A percentile compares a stretch with the other conserved stretches of the same genome.
Conservation (phyloP, 2,329 filamentous ascomycete species). For the Colletotrichum spinosum region DNA sequence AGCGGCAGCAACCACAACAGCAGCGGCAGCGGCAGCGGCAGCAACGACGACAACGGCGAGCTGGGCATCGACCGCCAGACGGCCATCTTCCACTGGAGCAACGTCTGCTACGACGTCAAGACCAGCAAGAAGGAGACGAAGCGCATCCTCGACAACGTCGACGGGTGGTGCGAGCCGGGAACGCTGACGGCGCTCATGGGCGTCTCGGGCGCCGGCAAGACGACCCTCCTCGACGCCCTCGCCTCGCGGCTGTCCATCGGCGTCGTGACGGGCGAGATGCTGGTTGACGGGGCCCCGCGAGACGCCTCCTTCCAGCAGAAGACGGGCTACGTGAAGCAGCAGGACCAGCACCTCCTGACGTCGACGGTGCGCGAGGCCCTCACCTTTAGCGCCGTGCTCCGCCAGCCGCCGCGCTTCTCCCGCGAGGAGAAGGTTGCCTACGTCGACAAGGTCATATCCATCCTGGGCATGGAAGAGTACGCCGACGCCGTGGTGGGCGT, state of each 20-base stretch:
- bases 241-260: slow-evolving; percentile 81
- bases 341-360: slow-evolving; percentile 76
- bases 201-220: slow-evolving; percentile 81
- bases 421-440: slow-evolving; percentile 43
- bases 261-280: slow-evolving; percentile 76
- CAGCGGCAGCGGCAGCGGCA: no score
- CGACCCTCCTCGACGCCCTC: slow-evolving; percentile 78
- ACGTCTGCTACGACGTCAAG: slow-evolving; percentile 80
- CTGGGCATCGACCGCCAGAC: slow-evolving; percentile 57
- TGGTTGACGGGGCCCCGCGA: slow-evolving; percentile 73
- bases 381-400: slow-evolving; percentile 74
- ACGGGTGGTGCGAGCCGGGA: slow-evolving; percentile 81
- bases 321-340: slow-evolving; percentile 78
- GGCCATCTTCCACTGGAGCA: slow-evolving; percentile 77
- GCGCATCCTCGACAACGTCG: slow-evolving; percentile 76
- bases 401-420: slow-evolving; percentile 70
- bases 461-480: slow-evolving; percentile 66
- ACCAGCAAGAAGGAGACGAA: slow-evolving; percentile 71
- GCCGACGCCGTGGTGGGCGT: slow-evolving; percentile 78
- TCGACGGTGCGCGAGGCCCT: slow-evolving; percentile 76
- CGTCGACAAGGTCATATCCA: slow-evolving; percentile 45
- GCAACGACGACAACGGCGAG: slow-evolving; percentile 37
- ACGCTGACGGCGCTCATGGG: slow-evolving; percentile 80
- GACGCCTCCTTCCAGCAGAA: slow-evolving; percentile 77
- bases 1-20: background rate